A percentile compares a stretch with the other conserved stretches of the same genome.
phyloP scores from a whole-genome alignment of 805 yeast species.

The Brettanomyces sp. region DNA sequence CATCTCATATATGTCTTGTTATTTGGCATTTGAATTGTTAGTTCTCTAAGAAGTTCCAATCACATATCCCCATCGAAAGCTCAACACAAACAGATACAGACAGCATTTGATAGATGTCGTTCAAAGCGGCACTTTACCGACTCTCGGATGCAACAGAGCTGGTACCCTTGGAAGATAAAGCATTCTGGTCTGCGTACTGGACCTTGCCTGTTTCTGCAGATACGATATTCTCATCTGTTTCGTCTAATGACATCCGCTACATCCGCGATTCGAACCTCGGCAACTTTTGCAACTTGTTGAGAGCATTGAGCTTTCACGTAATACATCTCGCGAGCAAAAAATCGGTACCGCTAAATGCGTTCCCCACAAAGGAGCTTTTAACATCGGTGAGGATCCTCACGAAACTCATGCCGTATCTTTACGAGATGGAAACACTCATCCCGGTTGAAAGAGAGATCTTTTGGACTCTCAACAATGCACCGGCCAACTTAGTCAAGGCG shows the following conservation, averaged over 20 bases:
- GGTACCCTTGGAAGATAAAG: constrained; percentile 24
- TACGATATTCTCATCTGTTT: constrained; percentile 50
- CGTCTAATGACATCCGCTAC: constrained; percentile 47
- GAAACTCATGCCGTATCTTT: constrained; percentile 42
- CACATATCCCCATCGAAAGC: background rate
- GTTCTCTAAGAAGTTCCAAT: background rate
- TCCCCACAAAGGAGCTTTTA: constrained; percentile 32
- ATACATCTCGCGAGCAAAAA: constrained; percentile 15
- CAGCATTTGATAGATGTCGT: constrained; percentile 9
- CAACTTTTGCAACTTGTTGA: constrained; percentile 48
- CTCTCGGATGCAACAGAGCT: constrained; percentile 39
- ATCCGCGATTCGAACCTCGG: constrained; percentile 48
- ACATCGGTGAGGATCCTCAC: constrained; percentile 60
- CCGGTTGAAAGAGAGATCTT: background rate
- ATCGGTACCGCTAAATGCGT: constrained; percentile 16
- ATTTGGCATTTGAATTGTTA: background rate
- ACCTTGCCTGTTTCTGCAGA: constrained; percentile 38
- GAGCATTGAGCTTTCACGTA: constrained; percentile 28
- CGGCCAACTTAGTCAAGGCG: background rate
- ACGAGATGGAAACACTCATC: background rate
- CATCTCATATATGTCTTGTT: background rate
- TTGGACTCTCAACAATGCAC: constrained; percentile 47
- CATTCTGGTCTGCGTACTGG: constrained; percentile 39
- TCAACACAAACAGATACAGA: background rate
- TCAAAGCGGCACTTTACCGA: constrained; percentile 51